Evolutionary conservation across 306 rosid genomes (phyloP), one percentile per base, ranked within the genome.

Genomic region (Argentina anserina): DNA sequence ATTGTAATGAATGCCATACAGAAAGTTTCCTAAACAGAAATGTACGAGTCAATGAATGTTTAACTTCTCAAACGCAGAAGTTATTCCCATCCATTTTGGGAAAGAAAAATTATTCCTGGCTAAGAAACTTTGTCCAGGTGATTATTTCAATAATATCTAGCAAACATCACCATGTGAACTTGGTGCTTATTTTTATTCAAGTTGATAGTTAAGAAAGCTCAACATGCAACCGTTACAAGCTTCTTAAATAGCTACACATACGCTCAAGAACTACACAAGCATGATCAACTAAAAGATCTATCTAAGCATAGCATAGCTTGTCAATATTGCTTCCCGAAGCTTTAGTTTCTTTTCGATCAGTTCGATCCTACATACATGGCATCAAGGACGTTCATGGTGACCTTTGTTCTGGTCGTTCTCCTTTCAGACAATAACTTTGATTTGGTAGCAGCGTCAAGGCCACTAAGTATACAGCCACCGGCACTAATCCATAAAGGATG

Each of bases 101-200:
- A 15, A 40, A 4, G 75, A 21, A 53, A 84, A 83, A 87, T 74
- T 79, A 85, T 90, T 88, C 93, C 80, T 65, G 52, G 69, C 53
- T 11, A 2, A 5, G 9, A 36, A 9, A 13, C 33, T 72, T 80
- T 71, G 78, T 52, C 80, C 45, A 68, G 49, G 29, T 9, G 63
- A 49, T 67, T 82, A 62, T 61, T 33, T 61, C 72, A 72, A 50
- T 43, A 75, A 79, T 79, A 73, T 77, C 75, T 74, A 21, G 42
- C 78, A 75, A 76, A 82, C 87, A 84, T 78, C 70, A 56, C 83
- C 90, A 90, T 84, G 89, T 92, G 91, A 76, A 65, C 43, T 58
- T 61, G 75, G 34, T 55, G 60, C 83, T 69, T 84, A 74, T 84
- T 74, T 81, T 83, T 86, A 65, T 74, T 66, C 76, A 70, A 72